Percentiles rank a stretch among this genome's conserved stretches.
These are phyloP conservation scores for Prunus salicina DNA, from an alignment of 306 rosid species.

Conservation along the genomic window DNA sequence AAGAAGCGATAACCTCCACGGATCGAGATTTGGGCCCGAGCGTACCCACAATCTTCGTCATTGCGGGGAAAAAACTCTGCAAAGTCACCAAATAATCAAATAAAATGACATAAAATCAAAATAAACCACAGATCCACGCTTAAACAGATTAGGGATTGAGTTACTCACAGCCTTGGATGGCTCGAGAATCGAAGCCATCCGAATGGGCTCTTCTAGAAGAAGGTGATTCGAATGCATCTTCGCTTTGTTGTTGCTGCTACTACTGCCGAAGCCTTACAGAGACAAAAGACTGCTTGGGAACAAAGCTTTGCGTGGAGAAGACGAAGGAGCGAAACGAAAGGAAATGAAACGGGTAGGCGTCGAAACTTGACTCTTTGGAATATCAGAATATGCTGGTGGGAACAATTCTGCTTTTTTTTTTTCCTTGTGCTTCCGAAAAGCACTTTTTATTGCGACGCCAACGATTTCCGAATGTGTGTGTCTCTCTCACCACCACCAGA, in stretches of 20 bases:
- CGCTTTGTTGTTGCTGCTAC: not conserved
- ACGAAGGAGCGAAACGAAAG: not conserved
- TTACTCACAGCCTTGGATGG: conserved; percentile 79
- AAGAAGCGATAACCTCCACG: conserved; percentile 62
- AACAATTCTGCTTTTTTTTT: no score
- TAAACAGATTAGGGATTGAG: not conserved
- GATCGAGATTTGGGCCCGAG: conserved; percentile 92
- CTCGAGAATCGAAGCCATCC: conserved; percentile 94
- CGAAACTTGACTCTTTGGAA: not conserved
- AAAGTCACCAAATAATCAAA: not conserved
- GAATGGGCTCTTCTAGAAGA: conserved; percentile 90
- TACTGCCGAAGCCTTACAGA: not conserved
- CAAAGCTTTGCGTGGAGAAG: not conserved
- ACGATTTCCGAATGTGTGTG: not conserved
- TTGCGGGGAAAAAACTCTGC: conserved; percentile 81
- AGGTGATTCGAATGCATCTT: conserved; percentile 92
- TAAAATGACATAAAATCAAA: not conserved
- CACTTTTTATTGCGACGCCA: not conserved
- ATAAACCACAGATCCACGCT: conserved; percentile 23
- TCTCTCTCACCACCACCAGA: not conserved
- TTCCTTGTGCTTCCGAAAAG: not conserved
- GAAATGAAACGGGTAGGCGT: not conserved
- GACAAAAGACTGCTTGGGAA: no score
- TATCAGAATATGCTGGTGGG: not conserved
- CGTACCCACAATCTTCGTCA: conserved; percentile 98